Conservation (phyloP, 83 land plant species). For the Thuja plicata region DNA sequence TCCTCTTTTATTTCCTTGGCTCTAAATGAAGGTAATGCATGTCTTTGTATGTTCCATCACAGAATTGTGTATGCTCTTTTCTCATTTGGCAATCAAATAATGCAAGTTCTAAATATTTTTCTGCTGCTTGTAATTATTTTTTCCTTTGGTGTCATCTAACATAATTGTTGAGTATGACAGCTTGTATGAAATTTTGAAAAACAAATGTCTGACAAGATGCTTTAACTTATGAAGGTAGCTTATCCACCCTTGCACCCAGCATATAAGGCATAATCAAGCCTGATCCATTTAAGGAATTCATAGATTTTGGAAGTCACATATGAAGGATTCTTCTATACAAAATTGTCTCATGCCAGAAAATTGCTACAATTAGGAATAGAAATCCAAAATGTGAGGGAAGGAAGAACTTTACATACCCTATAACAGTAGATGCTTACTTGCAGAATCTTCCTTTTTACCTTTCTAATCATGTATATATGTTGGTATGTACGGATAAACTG, state of each 20-base stretch:
- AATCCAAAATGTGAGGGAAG: not conserved
- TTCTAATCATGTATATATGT: not conserved
- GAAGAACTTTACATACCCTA: not conserved
- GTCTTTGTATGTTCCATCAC: not conserved
- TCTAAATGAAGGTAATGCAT: not conserved
- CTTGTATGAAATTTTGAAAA: not conserved
- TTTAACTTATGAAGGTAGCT: not conserved
- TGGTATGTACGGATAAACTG: not conserved
- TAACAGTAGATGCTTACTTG: not conserved
- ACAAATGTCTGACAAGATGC: not conserved
- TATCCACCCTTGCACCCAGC: not conserved
- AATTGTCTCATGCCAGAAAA: not conserved
- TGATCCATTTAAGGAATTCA: not conserved
- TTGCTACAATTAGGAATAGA: not conserved
- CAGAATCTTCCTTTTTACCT: not conserved
- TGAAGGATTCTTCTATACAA: not conserved
- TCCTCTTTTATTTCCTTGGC: not conserved
- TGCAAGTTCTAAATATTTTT: not conserved
- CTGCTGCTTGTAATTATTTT: not conserved
- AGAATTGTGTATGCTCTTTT: not conserved
- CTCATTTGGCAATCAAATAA: not conserved
- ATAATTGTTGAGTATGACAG: not conserved
- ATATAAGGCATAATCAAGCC: not conserved
- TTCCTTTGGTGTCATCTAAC: not conserved
- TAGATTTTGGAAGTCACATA: not conserved